These are phyloP conservation scores for Hypomyces rosellus DNA, from an alignment of 2,329 filamentous ascomycete genomes.

Conservation along the genomic window DNA sequence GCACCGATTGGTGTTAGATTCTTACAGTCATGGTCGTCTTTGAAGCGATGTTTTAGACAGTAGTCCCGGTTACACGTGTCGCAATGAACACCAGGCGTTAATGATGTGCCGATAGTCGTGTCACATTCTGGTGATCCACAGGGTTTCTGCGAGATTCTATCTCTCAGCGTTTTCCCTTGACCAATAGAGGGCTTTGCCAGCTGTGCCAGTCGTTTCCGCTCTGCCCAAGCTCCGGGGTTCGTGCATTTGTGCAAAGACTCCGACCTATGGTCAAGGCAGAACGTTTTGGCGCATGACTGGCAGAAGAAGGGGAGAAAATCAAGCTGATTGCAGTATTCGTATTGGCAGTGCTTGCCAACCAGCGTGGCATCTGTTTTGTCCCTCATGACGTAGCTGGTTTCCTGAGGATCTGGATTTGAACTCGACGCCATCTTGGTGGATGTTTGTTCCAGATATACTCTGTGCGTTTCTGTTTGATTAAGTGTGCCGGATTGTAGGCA, in stretches of 20 bases:
- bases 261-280: slow-evolving; percentile 88
- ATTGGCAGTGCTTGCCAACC: slow-evolving; percentile 86
- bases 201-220: slow-evolving; percentile 48
- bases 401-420: slow-evolving; percentile 33
- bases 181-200: slow-evolving; percentile 49
- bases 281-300: slow-evolving; percentile 78
- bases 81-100: slow-evolving; percentile 66
- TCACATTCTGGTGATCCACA: slow-evolving; percentile 63
- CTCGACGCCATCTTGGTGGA: slow-evolving; percentile 46
- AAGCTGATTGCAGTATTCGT: slow-evolving; percentile 84
- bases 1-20: slow-evolving; percentile 60
- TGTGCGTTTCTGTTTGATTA: slow-evolving; percentile 14
- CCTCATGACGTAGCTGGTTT: slow-evolving; percentile 66
- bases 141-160: slow-evolving; percentile 55
- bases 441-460: background rate
- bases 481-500: slow-evolving; percentile 19
- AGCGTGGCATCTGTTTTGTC: slow-evolving; percentile 68
- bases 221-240: slow-evolving; percentile 56
- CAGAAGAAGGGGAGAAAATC: slow-evolving; percentile 95
- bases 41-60: slow-evolving; percentile 70
- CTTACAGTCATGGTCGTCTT: slow-evolving; percentile 77
- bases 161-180: slow-evolving; percentile 47
- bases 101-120: slow-evolving; percentile 61
- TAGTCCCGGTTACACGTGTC: slow-evolving; percentile 64
- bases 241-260: slow-evolving; percentile 71